These are phyloP conservation scores for Penicillium manginii DNA, from an alignment of 495 filamentous ascomycete genomes.

Conservation along the genomic window DNA sequence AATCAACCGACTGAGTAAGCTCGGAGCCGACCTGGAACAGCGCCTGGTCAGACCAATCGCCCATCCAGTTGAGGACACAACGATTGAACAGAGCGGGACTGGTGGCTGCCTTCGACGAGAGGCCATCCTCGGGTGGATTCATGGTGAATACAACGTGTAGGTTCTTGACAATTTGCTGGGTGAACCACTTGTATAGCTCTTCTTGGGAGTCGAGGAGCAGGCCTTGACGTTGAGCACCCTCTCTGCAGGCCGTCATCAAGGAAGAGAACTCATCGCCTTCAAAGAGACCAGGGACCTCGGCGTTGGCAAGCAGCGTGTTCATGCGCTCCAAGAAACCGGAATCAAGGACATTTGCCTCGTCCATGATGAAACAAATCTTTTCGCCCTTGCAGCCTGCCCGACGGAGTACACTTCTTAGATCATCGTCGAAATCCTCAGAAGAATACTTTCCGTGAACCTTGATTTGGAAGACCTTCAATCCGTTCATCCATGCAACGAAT, in stretches of 20 bases:
- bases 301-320: conserved; percentile 98
- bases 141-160: conserved; percentile 99
- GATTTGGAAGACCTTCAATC: conserved; percentile 97
- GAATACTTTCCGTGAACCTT: conserved; percentile 99
- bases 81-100: conserved; percentile 98
- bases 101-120: conserved; percentile 94
- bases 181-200: conserved; percentile 99
- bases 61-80: conserved; percentile 99
- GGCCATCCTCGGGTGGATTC: conserved; percentile 97
- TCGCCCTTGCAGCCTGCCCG: conserved; percentile 96
- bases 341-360: conserved; percentile 97
- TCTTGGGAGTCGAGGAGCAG: conserved; percentile 94
- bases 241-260: conserved; percentile 97
- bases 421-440: conserved; percentile 97
- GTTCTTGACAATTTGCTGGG: conserved; percentile 98
- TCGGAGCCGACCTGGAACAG: conserved; percentile 97
- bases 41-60: conserved; percentile 98
- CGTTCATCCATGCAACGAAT: conserved; percentile 99
- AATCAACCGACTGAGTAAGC: conserved; percentile 91
- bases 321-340: conserved; percentile 98
- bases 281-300: conserved; percentile 96
- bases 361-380: conserved; percentile 99
- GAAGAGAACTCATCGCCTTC: conserved; percentile 96
- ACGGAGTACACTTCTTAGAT: conserved; percentile 89
- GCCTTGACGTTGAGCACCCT: conserved; percentile 95